Percentiles rank a stretch among this genome's conserved stretches.
phyloP scores from a whole-genome alignment of 164 flowering plant species.

The Aristolochia contorta region DNA sequence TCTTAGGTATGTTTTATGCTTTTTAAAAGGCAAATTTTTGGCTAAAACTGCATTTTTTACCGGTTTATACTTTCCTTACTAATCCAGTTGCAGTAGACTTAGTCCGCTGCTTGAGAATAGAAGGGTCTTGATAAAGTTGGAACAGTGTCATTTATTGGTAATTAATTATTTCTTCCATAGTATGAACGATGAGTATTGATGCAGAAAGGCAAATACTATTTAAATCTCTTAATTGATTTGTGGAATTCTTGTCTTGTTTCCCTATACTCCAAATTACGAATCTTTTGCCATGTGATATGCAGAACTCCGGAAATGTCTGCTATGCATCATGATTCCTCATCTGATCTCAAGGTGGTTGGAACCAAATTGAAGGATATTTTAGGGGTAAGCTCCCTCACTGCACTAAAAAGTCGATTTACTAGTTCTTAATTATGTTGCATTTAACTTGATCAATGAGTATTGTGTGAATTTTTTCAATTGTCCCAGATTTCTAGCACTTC shows the following conservation, averaged over 20 bases:
- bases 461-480: background rate
- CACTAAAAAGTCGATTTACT: background rate
- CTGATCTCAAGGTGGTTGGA: conserved; percentile 77
- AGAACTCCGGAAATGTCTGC: conserved; percentile 98
- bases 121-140: too few species aligned
- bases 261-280: background rate
- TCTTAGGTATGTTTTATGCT: conserved; percentile 36
- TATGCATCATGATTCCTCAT: conserved; percentile 84
- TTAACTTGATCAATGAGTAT: background rate
- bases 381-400: conserved; percentile 39
- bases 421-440: background rate
- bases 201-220: background rate
- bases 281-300: conserved; percentile 12
- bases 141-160: too few species aligned
- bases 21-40: background rate
- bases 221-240: background rate
- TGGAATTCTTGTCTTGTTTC: background rate
- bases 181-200: too few species aligned
- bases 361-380: conserved; percentile 67
- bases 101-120: too few species aligned
- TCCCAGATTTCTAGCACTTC: conserved; percentile 67
- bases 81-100: background rate
- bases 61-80: background rate
- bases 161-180: too few species aligned
- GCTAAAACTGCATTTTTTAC: background rate